Evolutionary conservation across 352 stramenopile genomes (phyloP), one percentile per base, ranked within the genome.

Genomic region (Phytopythium sindhum): DNA sequence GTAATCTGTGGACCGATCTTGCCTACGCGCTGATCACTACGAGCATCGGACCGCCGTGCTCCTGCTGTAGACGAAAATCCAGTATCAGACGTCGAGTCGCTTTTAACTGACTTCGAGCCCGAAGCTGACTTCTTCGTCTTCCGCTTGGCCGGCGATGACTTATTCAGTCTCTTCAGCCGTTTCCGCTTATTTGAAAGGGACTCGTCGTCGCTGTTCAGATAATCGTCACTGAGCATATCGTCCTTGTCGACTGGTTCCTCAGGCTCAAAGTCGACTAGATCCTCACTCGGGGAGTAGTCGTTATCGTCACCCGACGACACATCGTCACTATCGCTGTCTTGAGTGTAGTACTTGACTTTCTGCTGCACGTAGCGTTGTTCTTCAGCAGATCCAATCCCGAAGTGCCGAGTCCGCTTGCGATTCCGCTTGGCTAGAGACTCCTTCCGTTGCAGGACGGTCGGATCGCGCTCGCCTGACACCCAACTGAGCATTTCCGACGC

Each of bases 361-460:
- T 65, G 35, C 24, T 73, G 53, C 26, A 77, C 67, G 48, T 74
- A 64, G 0, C 53, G 57, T 31, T 80, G 76, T 65, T 89, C 79
- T 24, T 87, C 69, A 21, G 75, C 65, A 1, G 69, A 83, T 1
- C 60, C 70, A 15, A 74, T 60, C 23, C 80, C 82, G 19, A 75
- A 89, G 8, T 70, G 71, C 19, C 57, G 62, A 0, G 74, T 68
- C 31, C 65, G 57, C 15, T 70, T 77, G 17, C 79, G 78, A 51
- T 77, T 80, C 33, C 74, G 69, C 61, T 75, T 68, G 15, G 69
- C 60, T 66, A 88, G 69, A 10, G 64, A 68, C 64, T 89, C 80
- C 57, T 88, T 89, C 14, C 79, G 77, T 19, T 71, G 67, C 31
- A 91, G 61, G 35, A 90, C 79, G 7, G 78, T 80, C 5, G 81